Evolutionary conservation across 2,329 filamentous ascomycete species (phyloP), one percentile per base, ranked within the genome.

Genomic region (Pseudomassariella vexata): DNA sequence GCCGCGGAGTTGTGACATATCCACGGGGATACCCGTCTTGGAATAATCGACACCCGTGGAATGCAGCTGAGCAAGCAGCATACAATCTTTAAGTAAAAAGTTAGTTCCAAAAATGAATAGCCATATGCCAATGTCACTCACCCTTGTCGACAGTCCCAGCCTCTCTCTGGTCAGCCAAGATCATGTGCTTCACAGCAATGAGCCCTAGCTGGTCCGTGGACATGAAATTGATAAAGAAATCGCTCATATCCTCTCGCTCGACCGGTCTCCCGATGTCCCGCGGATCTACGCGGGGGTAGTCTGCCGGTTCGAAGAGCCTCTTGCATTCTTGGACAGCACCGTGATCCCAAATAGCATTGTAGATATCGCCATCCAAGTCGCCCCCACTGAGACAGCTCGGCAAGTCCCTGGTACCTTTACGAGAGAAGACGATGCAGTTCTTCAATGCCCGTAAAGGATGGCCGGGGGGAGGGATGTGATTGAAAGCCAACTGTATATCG

Each of bases 151-250:
- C 40, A 0, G 76, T 80, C 0, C 82, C 82, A 0, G 46, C 17
- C 0, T 44, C 22, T 16, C 56, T 53, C 35, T 75, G 65, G 47
- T 87, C 83, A 0, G 82, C 76, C 11, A 84, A 48, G 1, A 82
- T 67, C 42, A 78, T 66, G 46, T 87, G 82, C 3, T 68, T 58
- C 0, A 57, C 76, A 0, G 81, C 78, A 42, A 87, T 84, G 26
- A 79, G 35, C 6, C 52, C 50, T 21, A 85, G 55, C 12, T 77
- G 66, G 44, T 85, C 79, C 1, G 71, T 75, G 38, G 70, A 66
- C 77, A 86, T 85, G 39, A 86, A 87, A 11, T 78, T 65, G n/a
- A 94, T 67, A 41, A 94, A 92, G 56, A 90, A 92, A 9, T 82
- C 65, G 0, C 77, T 78, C 61, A 94, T 92, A 44, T 94, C 85